Base-by-base conservation (phyloP, 75 land plant genomes). In the Chamaecyparis obtusa region DNA sequence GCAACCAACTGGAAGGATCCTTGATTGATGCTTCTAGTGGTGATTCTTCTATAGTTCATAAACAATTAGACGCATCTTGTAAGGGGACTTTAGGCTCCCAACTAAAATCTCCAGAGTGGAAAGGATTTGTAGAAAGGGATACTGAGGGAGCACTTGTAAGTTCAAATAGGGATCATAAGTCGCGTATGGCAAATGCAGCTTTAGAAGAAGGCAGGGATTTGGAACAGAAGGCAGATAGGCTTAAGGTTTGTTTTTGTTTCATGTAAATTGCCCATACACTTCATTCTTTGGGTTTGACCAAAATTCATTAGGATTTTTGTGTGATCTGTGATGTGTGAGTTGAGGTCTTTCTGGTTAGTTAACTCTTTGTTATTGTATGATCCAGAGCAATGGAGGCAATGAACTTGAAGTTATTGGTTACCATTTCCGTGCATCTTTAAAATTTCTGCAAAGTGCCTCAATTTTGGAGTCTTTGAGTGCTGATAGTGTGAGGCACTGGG, bases 361-460 rank as follows among this genome's bases (percentile, higher is more conserved):
- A 43, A 80, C 83, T 80, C 11, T 80, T 44, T 43, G 19, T 43
- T 80, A n/a, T 80, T 44, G 48, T 44, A 44, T 24, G 44, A 41
- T 41, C 83, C 49, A 80, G 83, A 44, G 43, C 9, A 44, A 80
- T 41, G 83, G 83, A 80, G 83, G 49, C 3, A 32, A 19, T 80
- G 83, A 44, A 80, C 46, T 41, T 80, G 48, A n/a, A 41, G 44
- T 21, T 44, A 80, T 44, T 8, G 49, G 48, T 80, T 39, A 44
- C 49, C 44, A 80, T 32, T 80, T 80, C 48, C 48, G 30, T 44
- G 83, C 83, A 24, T 80, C 83, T 80, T 43, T 80, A 9, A 80
- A 80, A 80, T 80, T 80, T 43, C 30, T 80, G 27, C 83, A 80
- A 17, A 10, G 83, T 80, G 83, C 83, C 48, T 80, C 83, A 44